A percentile compares a stretch with the other conserved stretches of the same genome.
Conservation (phyloP, 2,329 filamentous ascomycete genomes). For the Cercospora canescens region DNA sequence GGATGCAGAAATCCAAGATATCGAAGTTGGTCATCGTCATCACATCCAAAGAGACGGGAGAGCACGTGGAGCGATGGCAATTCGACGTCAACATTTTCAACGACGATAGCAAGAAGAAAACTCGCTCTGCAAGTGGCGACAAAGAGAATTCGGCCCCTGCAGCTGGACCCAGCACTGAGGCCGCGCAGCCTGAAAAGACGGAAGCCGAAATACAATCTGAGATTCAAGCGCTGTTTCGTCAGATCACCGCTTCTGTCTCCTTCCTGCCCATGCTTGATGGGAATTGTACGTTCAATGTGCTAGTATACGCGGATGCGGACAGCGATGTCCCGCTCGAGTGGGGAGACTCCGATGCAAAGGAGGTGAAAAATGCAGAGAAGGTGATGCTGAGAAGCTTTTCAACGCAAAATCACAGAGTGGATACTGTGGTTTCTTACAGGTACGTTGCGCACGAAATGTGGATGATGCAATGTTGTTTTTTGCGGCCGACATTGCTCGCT, state of each 20-base stretch:
- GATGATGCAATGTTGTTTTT: neutral
- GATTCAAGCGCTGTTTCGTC: constrained; percentile 94
- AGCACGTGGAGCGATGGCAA: constrained; percentile 96
- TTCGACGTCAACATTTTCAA: constrained; percentile 63
- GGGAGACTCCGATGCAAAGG: constrained; percentile 97
- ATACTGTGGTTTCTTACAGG: constrained; percentile 93
- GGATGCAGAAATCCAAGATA: constrained; percentile 97
- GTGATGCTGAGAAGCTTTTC: constrained; percentile 95
- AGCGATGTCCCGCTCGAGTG: constrained; percentile 96
- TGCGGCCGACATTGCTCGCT: neutral
- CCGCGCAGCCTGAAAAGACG: constrained; percentile 66
- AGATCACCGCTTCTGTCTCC: constrained; percentile 96
- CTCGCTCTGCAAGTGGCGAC: constrained; percentile 45
- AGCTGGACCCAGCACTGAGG: constrained; percentile 17
- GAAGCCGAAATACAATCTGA: constrained; percentile 93
- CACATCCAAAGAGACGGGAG: constrained; percentile 93
- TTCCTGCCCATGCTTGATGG: constrained; percentile 92
- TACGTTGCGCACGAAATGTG: constrained; percentile 25
- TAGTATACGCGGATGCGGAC: constrained; percentile 96
- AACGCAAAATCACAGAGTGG: constrained; percentile 89
- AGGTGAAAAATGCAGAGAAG: constrained; percentile 91
- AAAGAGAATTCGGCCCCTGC: constrained; percentile 67
- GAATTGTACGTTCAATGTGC: constrained; percentile 97
- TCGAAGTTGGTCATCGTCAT: constrained; percentile 96
- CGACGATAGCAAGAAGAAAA: constrained; percentile 46